Evolutionary conservation across 345 rosid species (phyloP), one percentile per base, ranked within the genome.

Genomic region (Citrus mangshanensis): DNA sequence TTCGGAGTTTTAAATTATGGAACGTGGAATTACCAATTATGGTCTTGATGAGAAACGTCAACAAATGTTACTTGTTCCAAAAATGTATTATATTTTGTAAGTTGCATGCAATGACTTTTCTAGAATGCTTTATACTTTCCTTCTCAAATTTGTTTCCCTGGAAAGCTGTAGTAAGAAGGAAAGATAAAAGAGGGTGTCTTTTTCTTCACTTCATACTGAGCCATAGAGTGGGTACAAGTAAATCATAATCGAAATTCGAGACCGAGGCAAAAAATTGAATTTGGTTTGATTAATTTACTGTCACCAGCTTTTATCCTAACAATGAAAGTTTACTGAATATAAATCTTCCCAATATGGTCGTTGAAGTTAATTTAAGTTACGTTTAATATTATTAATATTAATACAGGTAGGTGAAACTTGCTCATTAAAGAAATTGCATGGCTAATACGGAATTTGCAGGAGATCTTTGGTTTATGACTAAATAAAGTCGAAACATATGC

Each of bases 21-120:
- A 70, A 76, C 42, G 63, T 76, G 63, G n/a, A 76, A 22, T 76
- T 76, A 22, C 78, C 35, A 51, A 22, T 28, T 22, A 12, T 30
- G 25, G 78, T 32, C 3, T 40, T 28, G 60, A 10, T 75, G 69
- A 46, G 21, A 22, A 61, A 61, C 25, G 68, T 24, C 73, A 2
- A 25, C 68, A 25, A 42, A 18, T 38, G 28, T 62, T 5, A 35
- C 19, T 21, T 19, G n/a, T 42, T 42, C 49, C 49, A 42, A 42
- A 42, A 3, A 42, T 42, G 14, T 42, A 3, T 42, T 42, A 42
- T 10, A 42, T 37, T 37, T 37, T 37, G 40, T 7, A 37, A 37
- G 40, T 42, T 42, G 10, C 0, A 42, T 10, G 14, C 49, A 10
- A 42, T 2, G 34, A 10, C 22, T 54, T 12, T 6, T 16, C n/a